Evolutionary conservation across 192 early-diverging fungal genomes (phyloP), one percentile per base, ranked within the genome.

Genomic region (Entophlyctis luteolus): DNA sequence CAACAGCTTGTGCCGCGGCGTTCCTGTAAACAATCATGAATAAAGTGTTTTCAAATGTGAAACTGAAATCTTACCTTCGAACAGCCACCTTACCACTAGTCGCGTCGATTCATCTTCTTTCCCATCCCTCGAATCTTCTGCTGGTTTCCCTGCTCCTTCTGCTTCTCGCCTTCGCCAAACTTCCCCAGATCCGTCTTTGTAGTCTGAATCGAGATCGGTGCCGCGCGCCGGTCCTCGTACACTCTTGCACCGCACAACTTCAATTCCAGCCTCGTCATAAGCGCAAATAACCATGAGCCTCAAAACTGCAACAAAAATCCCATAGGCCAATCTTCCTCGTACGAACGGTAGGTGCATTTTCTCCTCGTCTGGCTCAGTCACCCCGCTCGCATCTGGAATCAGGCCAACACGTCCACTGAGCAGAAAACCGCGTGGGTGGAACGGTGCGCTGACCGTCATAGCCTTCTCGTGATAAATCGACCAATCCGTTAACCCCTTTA

Each of bases 1-100:
- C 3, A 53, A 45, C 18, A 62, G 39, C n/a, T 42, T 54, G 47
- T 67, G 67, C 8, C 76, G 71, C n/a, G 72, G 72, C 2, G 68
- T 74, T 49, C 76, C 63, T 66, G n/a, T n/a, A 25, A 12, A 22
- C 10, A 57, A 18, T 12, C 23, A 35, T 25, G 37, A 8, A 34
- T 12, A 12, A 57, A 36, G 1, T 20, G 31, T 28, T 35, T 45
- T 45, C 12, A 45, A 45, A 45, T 12, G 10, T 45, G 42, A 52
- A 52, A 23, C 10, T 8, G 28, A 12, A 20, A 10, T 20, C 62
- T 3, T 25, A 66, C 63, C 76, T 55, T 77, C 76, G 57, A 77
- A 77, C 52, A 77, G 70, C 76, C 76, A 77, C 50, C 76, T 67
- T 2, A 77, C 36, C 8, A 70, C 68, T 2, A 77, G 66, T 31